Evolutionary conservation across 345 rosid species (phyloP).

Genomic region (Carallia pectinifolia): DNA sequence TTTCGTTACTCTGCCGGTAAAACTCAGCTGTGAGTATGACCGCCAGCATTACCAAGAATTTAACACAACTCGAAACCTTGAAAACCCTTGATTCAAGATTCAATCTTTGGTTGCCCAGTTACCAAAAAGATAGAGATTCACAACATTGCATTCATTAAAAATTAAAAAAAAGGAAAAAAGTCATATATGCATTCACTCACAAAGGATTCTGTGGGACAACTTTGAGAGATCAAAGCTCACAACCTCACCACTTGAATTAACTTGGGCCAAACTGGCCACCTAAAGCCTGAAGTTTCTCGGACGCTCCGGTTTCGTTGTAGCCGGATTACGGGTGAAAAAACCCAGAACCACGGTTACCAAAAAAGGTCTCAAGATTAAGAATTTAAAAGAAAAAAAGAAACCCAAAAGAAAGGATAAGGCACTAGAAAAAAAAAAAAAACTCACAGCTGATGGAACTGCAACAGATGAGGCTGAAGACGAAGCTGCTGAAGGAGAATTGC

Average conservation of each 20-base stretch:
- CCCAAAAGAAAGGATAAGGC: conserved; percentile 4
- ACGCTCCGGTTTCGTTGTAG: no score
- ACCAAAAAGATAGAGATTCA: not conserved
- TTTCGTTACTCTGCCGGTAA: not conserved
- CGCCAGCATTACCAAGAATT: not conserved
- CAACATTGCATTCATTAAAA: not conserved
- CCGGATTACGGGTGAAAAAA: no score
- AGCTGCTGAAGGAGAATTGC: conserved; percentile 18
- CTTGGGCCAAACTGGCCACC: no score
- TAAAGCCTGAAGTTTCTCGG: no score
- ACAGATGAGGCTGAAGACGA: conserved; percentile 32
- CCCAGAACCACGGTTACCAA: not conserved
- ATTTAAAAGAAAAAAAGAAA: not conserved
- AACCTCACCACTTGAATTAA: no score
- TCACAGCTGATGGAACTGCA: conserved; percentile 60
- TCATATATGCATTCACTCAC: no score
- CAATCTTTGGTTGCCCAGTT: not conserved
- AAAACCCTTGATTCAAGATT: not conserved
- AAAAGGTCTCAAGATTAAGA: not conserved
- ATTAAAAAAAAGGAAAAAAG: not conserved
- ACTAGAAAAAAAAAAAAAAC: conserved; percentile 24
- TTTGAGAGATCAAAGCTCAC: no score
- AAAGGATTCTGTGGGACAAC: no score
- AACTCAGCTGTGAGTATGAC: not conserved
- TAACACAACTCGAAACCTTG: not conserved